These are phyloP conservation scores for Candida pseudofarinosa DNA, from an alignment of 805 yeast species.

Conservation along the genomic window DNA sequence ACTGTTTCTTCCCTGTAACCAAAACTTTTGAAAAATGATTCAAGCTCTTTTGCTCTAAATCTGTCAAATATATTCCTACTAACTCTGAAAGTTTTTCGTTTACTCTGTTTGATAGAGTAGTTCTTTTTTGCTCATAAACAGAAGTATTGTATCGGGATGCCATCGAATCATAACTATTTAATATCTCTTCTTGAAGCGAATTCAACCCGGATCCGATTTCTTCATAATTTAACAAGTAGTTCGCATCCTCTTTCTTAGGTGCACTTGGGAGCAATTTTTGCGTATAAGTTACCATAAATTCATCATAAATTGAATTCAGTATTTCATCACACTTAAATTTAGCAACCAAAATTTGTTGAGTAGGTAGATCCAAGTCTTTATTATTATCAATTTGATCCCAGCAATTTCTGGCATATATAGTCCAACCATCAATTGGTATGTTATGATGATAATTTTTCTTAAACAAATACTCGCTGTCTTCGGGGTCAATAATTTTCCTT, in stretches of 20 bases:
- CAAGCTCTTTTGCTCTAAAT: slow-evolving; percentile 5
- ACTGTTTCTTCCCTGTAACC: background rate
- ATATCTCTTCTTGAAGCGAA: slow-evolving; percentile 41
- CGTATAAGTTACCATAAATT: slow-evolving; percentile 20
- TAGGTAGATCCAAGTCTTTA: slow-evolving; percentile 92
- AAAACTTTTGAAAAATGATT: slow-evolving; percentile 7
- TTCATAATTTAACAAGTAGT: slow-evolving; percentile 36
- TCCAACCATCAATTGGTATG: slow-evolving; percentile 96
- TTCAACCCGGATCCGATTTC: slow-evolving; percentile 42
- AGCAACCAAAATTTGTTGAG: slow-evolving; percentile 93
- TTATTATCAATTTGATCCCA: slow-evolving; percentile 94
- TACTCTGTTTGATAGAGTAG: slow-evolving; percentile 43
- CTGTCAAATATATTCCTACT: slow-evolving; percentile 16
- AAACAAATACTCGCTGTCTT: slow-evolving; percentile 45
- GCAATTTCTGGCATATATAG: slow-evolving; percentile 80
- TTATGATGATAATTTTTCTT: slow-evolving; percentile 71
- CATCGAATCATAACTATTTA: slow-evolving; percentile 55
- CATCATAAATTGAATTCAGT: slow-evolving; percentile 35
- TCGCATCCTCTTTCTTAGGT: slow-evolving; percentile 1
- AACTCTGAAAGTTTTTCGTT: slow-evolving; percentile 29
- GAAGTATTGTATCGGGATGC: slow-evolving; percentile 72
- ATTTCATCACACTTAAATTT: slow-evolving; percentile 93
- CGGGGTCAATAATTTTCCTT: slow-evolving; percentile 45
- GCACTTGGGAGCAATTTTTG: slow-evolving; percentile 11
- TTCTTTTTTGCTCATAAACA: slow-evolving; percentile 65